Evolutionary conservation across 2,329 filamentous ascomycete species (phyloP).

Genomic region (Chaetomium globosum): DNA sequence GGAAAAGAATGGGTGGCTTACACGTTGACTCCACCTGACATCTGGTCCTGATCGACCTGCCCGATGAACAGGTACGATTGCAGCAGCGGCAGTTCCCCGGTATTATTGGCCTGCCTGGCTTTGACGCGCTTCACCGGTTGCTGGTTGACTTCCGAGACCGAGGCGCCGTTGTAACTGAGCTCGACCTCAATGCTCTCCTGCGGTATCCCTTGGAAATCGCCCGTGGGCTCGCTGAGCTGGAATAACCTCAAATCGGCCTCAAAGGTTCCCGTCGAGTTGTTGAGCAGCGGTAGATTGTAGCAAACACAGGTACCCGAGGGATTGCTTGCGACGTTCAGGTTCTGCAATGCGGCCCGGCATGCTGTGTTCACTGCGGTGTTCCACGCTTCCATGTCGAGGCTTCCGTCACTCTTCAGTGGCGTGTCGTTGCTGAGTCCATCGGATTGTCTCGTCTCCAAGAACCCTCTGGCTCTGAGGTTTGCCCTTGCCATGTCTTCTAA

Average conservation of each 20-base stretch:
- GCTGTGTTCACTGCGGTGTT: conserved; percentile 57
- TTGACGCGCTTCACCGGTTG: conserved; percentile 25
- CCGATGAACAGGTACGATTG: conserved; percentile 71
- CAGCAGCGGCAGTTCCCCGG: conserved; percentile 48
- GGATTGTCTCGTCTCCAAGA: conserved; percentile 34
- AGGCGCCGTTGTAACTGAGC: conserved; percentile 58
- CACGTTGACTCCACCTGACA: conserved; percentile 61
- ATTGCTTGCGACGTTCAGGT: conserved; percentile 64
- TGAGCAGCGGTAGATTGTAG: conserved; percentile 76
- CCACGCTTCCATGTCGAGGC: conserved; percentile 61
- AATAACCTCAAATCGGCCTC: conserved; percentile 77
- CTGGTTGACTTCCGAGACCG: conserved; percentile 50
- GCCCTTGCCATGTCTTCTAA: conserved; percentile 39
- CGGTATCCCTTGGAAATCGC: conserved; percentile 55
- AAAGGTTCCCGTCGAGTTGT: conserved; percentile 69
- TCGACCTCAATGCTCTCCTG: conserved; percentile 58
- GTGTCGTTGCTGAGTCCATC: conserved; percentile 37
- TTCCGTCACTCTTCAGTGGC: conserved; percentile 47
- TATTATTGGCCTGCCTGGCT: conserved; percentile 27
- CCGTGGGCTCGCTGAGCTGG: conserved; percentile 64
- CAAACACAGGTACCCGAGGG: conserved; percentile 77
- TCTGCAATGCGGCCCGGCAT: conserved; percentile 60
- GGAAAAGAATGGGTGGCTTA: conserved; percentile 47
- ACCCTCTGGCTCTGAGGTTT: conserved; percentile 29
- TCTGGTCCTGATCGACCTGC: conserved; percentile 61